Conservation (phyloP, 2,329 filamentous ascomycete species). For the Fusarium mundagurra region DNA sequence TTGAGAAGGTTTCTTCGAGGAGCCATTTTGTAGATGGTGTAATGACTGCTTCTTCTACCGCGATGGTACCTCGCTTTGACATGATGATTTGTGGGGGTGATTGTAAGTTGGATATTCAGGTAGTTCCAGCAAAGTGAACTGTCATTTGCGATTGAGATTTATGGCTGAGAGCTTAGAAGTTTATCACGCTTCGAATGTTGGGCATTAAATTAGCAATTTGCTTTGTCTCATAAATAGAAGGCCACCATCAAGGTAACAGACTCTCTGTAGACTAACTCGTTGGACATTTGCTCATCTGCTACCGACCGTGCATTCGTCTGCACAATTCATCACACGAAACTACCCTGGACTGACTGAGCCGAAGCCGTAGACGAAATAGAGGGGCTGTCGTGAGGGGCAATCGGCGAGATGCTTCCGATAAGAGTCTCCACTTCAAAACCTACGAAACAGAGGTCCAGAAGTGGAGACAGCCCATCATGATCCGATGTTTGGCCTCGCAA, state of each 20-base stretch:
- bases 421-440: not conserved
- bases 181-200: rapidly evolving
- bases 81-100: too few relatives aligned
- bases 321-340: not conserved
- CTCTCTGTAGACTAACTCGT: not conserved
- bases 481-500: too few relatives aligned
- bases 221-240: not conserved
- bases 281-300: not conserved
- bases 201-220: rapidly evolving
- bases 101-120: too few relatives aligned
- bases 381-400: not conserved
- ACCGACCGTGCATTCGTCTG: too few relatives aligned
- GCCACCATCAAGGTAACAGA: not conserved
- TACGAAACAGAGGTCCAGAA: not conserved
- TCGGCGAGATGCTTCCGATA: not conserved
- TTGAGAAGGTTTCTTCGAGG: not conserved
- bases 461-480: not conserved
- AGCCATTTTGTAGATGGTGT: not conserved
- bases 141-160: too few relatives aligned
- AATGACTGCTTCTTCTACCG: not conserved
- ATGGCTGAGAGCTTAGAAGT: too few relatives aligned
- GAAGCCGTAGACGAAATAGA: too few relatives aligned
- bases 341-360: not conserved
- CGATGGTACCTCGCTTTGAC: not conserved
- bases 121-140: too few relatives aligned